Base-by-base conservation (phyloP, 202 grass and related monocot species). In the Saccharum hybrid region DNA sequence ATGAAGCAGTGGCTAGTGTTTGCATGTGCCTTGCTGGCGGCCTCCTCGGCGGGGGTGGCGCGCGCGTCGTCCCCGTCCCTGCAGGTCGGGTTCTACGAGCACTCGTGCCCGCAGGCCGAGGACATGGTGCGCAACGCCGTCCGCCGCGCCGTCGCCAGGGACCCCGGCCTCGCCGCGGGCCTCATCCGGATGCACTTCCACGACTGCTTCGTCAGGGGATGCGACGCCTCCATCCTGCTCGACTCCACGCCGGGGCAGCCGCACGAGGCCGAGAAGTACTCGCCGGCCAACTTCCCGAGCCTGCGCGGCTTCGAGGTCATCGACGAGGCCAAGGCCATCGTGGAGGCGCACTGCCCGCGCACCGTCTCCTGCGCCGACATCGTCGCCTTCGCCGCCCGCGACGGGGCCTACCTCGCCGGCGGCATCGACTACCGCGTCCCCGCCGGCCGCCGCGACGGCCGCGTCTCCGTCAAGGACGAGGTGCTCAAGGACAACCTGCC, bases 131-230 rank as follows among this genome's bases (percentile, higher is more conserved):
- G 88, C 14, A 63, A 91, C 46, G 84, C 84, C 79, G 91, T 91
- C 15, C 57, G 19, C 11, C 76, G 77, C 26, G 89, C 89, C 42
- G 13, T 91, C 31, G 49, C 40, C 12, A 75, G 48, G 18, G 69
- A 89, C 66, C 52, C 76, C 2, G 89, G 84, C 60, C 22, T 91
- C 16, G 81, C 86, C 21, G 86, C 84, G 2, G 89, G 89, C 0
- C 83, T 94, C 23, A 78, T 94, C 59, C 28, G 96, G 83, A 80
- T 99, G 89, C 96, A 96, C 76, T 99, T 99, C 87, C 93, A 99
- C 54, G 96, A 99, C 81, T 99, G 96, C 85, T 99, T 99, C 78
- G 91, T 99, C 51, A 86, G 93, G 88, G 88, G 88, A 4, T 90
- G 88, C 4, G 88, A 90, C 66, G 88, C 62, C 2, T 90, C 88